Base-by-base conservation (phyloP, 495 filamentous ascomycete species). In the Penicillium egyptiacum region DNA sequence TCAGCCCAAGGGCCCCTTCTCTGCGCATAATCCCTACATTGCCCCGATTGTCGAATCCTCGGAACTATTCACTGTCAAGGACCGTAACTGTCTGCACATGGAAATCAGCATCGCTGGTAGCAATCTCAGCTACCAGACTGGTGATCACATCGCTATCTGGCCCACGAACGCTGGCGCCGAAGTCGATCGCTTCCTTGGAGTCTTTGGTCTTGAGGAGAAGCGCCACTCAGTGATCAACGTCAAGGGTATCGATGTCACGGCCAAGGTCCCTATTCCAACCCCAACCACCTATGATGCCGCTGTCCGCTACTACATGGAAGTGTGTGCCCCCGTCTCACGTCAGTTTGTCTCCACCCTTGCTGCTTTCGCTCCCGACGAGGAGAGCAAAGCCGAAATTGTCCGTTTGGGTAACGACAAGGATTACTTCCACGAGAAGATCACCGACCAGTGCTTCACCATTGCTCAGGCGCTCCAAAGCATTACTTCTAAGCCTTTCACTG, bases 121-220 rank as follows among this genome's bases (percentile, higher is more conserved):
- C 52, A 77, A 77, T 50, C 77, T 98, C 50, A 84, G 81, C 43
- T 99, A 99, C 75, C 90, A 93, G 68, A 98, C 95, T 35, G 94
- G 94, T 66, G 94, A 99, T 69, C 94, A 99, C 75, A 87, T 99
- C 62, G 94, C 94, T 39, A 75, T 99, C 61, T 99, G 94, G 94
- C 94, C 94, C 12, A 97, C 92, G 14, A 99, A 99, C 70, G 81
- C 94, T 35, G 95, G 94, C 46, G 84, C 81, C 56, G 93, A 98
- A 72, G 93, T 97, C 23, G 90, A 97, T 64, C 86, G 91, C 37
- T 94, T 99, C 74, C 77, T 99, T 49, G 74, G 83, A 48, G 81
- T 96, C 53, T 82, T 96, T 50, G 90, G 83, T 51, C 82, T 98
- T 33, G 69, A 73, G 55, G 76, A 81, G 7, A 96, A 96, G 78